Base-by-base conservation (phyloP, 2,329 filamentous ascomycete species). In the Colletotrichum abscissum region DNA sequence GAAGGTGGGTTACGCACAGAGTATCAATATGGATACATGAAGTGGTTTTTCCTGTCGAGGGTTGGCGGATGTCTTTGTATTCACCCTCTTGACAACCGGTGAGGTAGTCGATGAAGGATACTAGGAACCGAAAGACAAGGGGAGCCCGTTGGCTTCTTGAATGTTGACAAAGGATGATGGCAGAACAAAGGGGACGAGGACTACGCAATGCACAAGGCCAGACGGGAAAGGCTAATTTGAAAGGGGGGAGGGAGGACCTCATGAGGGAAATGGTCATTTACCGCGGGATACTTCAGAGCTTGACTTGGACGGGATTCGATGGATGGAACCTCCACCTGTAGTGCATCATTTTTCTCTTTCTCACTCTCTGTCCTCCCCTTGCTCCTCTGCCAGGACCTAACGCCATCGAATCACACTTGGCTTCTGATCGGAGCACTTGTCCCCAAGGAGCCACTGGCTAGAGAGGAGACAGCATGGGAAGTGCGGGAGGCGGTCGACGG, bases 141-240 rank as follows among this genome's bases (percentile, higher is more conserved):
- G 62, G 38, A 49, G 33, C 35, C 60, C n/a, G 65, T 69, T 64
- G 67, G 54, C 30, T 46, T 72, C n/a, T 49, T 68, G 22, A 14
- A 52, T 57, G 33, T 26, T 24, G 54, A 72, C 55, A 64, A 69
- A 72, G 69, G 49, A 58, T 11, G 54, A 63, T 22, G 56, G 64
- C 16, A 52, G 49, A 35, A 42, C 58, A 63, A 69, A 64, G 49
- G 38, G 58, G 49, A 16, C 19, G 22, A 49, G 57, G 57, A 42
- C 42, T 46, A 64, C 54, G 58, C 65, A 59, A 56, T 57, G 56
- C 35, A 49, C 54, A 42, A 55, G 59, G 38, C 26, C 28, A 22
- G 59, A 69, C 33, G 59, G 49, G 54, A 69, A 72, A 68, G 69
- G 65, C 65, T 63, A 58, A 58, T 54, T 55, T 55, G 66, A 56